phyloP scores from a whole-genome alignment of 1,284 basidiomycete species.

The Ceratobasidium sp. region DNA sequence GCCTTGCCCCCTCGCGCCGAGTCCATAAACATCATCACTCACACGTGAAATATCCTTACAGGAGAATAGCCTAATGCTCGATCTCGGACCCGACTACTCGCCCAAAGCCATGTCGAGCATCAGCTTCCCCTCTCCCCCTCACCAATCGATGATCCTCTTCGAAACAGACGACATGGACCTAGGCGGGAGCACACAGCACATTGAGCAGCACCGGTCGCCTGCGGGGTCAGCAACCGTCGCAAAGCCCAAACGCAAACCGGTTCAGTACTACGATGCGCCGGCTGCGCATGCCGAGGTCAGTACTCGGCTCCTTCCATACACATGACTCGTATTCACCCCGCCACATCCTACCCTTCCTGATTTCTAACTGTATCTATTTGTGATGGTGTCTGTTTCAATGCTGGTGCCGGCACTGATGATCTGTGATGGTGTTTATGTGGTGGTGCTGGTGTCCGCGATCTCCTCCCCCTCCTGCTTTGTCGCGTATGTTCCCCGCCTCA shows the following conservation, averaged over 20 bases:
- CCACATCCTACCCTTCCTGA: not conserved
- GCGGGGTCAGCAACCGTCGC: not conserved
- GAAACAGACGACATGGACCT: conserved; percentile 31
- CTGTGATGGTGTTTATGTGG: no score
- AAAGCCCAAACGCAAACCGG: conserved; percentile 27
- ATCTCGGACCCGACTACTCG: conserved; percentile 41
- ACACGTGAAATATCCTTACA: conserved; percentile 2
- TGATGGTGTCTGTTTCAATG: not conserved
- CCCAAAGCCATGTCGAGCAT: conserved; percentile 43
- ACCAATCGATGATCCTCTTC: conserved; percentile 17
- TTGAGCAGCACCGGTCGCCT: conserved; percentile 8
- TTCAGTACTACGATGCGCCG: conserved; percentile 28
- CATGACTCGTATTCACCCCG: conserved; percentile 6
- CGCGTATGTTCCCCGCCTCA: conserved; percentile 12
- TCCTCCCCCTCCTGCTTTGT: not conserved
- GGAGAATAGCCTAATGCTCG: conserved; percentile 42
- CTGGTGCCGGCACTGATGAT: no score
- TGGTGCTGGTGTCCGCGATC: not conserved
- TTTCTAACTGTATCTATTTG: no score
- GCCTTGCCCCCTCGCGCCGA: not conserved
- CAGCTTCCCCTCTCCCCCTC: conserved; percentile 31
- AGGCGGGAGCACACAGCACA: conserved; percentile 21
- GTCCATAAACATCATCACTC: conserved; percentile 7
- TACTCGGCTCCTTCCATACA: not conserved
- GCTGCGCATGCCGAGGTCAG: conserved; percentile 40